Base-by-base conservation (phyloP, 768 basidiomycete species). In the Amanita fuliginea region DNA sequence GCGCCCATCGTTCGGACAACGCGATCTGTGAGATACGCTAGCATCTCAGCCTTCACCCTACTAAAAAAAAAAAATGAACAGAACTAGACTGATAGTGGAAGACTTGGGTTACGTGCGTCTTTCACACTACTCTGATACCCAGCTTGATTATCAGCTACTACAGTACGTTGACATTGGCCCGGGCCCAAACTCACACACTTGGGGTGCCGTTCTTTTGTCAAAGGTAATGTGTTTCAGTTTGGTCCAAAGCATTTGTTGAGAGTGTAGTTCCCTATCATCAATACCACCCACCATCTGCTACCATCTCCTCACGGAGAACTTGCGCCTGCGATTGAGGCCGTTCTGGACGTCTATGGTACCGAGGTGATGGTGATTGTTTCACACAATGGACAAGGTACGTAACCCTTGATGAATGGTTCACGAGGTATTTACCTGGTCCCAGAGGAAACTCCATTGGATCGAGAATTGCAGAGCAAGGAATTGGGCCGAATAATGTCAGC, bases 361-460 rank as follows among this genome's bases (percentile, higher is more conserved):
- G 73, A 77, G 46, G 77, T 93, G 14, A 82, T 81, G 4, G 88
- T 93, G 0, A 71, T 94, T n/a, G 86, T 94, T 8, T 75, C 88
- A 0, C 92, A 95, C 56, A 94, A 95, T 60, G 92, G 92, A 5
- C 92, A 95, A 74, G 87, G 87, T 84, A 53, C 2, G 21, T 24
- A 10, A 10, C 22, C 18, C 6, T 24, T 37, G n/a, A 36, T 47
- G 5, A 21, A 34, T 6, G 11, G 13, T 40, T 9, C 18, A 47
- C 3, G 16, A 24, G 1, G 13, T 6, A 3, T 35, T 47, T 21
- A 47, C n/a, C 46, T 11, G 3, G 16, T 14, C 18, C 35, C 19
- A 89, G 91, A 94, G 75, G 86, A 93, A 61, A 89, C 92, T 42
- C 77, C 84, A 0, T 62, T 91, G n/a, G 92, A 95, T 61, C 76